Conservation (phyloP, 2,329 filamentous ascomycete genomes). For the Juglanconis sp. region DNA sequence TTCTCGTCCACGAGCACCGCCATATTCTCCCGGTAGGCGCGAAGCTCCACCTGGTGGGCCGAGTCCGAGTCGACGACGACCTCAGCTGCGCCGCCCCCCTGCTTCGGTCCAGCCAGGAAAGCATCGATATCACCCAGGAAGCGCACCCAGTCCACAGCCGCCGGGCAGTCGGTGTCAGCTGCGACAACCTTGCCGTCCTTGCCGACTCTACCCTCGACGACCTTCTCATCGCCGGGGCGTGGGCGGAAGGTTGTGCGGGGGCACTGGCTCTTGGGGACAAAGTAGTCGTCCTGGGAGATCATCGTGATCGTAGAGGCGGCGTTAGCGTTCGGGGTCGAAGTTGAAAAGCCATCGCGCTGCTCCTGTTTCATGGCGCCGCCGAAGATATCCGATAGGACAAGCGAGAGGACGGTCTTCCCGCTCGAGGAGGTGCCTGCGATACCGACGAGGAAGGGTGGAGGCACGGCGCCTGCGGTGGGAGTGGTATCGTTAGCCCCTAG, state of each 20-base stretch:
- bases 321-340: background rate
- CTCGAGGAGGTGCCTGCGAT: slow-evolving; percentile 22
- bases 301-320: background rate
- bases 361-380: background rate
- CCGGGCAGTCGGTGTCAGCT: background rate
- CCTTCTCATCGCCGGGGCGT: background rate
- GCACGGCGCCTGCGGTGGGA: background rate
- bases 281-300: background rate
- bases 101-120: background rate
- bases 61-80: background rate
- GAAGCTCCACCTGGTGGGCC: background rate
- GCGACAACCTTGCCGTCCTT: background rate
- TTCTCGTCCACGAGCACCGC: background rate
- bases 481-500: background rate
- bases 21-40: background rate
- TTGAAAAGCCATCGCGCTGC: background rate
- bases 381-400: slow-evolving; percentile 20
- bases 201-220: background rate
- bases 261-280: background rate
- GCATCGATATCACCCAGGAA: background rate
- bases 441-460: slow-evolving; percentile 18
- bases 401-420: slow-evolving; percentile 23
- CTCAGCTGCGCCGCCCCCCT: background rate
- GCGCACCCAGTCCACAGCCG: background rate
- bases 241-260: background rate